These are phyloP conservation scores for Chlorella sorokiniana DNA, from an alignment of 139 green algal species.

Conservation along the genomic window DNA sequence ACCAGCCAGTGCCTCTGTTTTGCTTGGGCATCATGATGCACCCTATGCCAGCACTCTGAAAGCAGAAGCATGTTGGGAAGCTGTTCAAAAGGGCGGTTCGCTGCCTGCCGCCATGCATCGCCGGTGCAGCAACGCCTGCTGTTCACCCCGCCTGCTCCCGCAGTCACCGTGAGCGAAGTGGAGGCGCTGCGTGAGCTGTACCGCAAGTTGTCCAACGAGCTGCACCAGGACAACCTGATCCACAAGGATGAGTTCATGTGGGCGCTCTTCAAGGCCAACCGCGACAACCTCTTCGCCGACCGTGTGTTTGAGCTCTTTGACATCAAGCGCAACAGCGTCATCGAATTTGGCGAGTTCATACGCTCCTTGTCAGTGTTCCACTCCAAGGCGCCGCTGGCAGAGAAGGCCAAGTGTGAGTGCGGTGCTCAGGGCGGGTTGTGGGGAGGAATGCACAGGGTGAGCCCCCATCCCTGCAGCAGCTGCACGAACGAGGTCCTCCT, in stretches of 20 bases:
- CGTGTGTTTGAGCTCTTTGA: constrained; percentile 75
- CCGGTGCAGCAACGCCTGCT: not conserved
- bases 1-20: too few species aligned
- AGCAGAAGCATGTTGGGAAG: not conserved
- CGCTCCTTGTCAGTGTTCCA: constrained; percentile 70
- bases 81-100: not conserved
- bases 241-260: constrained; percentile 76
- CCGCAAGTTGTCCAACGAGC: constrained; percentile 54
- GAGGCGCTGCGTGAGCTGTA: constrained; percentile 63
- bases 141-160: not conserved
- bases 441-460: not conserved
- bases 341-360: constrained; percentile 81
- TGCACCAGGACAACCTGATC: constrained; percentile 71
- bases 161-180: constrained; percentile 63
- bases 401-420: constrained; percentile 67
- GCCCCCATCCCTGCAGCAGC: not conserved
- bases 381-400: constrained; percentile 55
- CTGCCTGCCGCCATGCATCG: not conserved
- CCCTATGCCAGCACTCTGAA: not conserved
- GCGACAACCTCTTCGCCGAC: constrained; percentile 72
- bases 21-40: too few species aligned
- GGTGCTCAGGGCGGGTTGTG: not conserved
- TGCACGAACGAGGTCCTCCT: constrained; percentile 4
- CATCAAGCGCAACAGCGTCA: constrained; percentile 71
- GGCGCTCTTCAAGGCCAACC: constrained; percentile 66